phyloP scores from a whole-genome alignment of 73 alveolate species.

The Uronychia binucleata region DNA sequence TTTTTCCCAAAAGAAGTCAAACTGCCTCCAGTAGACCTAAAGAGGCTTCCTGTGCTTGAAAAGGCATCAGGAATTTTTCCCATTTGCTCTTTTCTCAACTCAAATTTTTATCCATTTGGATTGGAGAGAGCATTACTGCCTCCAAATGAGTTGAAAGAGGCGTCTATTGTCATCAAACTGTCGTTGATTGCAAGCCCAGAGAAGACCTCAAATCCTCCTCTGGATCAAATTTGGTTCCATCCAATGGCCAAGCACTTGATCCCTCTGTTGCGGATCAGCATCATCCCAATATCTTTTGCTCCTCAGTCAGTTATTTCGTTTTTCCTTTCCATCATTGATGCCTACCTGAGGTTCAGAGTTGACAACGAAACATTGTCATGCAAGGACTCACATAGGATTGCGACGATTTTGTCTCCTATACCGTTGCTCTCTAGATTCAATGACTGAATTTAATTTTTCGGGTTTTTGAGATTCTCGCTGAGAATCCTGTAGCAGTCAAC shows the following conservation, averaged over 20 bases:
- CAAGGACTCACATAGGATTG: slow-evolving; percentile 2
- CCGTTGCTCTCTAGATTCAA: slow-evolving; percentile 7
- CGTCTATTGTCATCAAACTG: slow-evolving; percentile 48
- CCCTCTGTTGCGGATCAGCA: background rate
- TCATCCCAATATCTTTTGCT: slow-evolving; percentile 12
- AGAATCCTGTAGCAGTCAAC: background rate
- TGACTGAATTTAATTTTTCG: background rate
- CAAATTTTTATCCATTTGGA: too few species aligned
- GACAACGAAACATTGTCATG: background rate
- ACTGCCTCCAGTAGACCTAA: too few species aligned
- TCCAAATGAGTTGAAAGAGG: slow-evolving; percentile 71
- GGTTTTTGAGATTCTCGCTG: background rate
- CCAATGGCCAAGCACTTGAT: slow-evolving; percentile 9
- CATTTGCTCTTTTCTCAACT: too few species aligned
- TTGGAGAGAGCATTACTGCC: too few species aligned
- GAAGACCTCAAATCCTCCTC: slow-evolving; percentile 50
- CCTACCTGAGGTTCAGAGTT: slow-evolving; percentile 1
- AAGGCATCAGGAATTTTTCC: too few species aligned
- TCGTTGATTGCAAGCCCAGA: slow-evolving; percentile 43
- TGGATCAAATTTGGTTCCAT: slow-evolving; percentile 68
- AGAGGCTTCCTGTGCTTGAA: too few species aligned
- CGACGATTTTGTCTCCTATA: background rate
- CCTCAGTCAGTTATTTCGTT: slow-evolving; percentile 5
- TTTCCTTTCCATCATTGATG: background rate
- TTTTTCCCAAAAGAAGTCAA: too few species aligned